Conservation (phyloP, 139 green algal species). For the Limnomonas spitsbergensis region DNA sequence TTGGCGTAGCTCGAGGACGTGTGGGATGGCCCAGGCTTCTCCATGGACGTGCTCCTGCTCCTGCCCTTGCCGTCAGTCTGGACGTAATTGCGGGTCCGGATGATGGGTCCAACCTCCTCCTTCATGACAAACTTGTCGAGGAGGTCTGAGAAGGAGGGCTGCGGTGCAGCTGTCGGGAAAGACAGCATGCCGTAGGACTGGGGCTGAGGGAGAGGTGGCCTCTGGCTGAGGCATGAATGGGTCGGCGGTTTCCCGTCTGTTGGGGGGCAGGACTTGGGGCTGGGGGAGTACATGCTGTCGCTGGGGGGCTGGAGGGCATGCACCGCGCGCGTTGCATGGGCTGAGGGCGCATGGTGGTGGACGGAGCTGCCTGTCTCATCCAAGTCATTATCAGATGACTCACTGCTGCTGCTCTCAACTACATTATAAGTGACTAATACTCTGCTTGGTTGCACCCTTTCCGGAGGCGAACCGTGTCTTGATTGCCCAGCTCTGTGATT, state of each 20-base stretch:
- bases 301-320: background rate
- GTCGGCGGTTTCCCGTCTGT: background rate
- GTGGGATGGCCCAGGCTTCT: background rate
- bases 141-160: background rate
- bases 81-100: background rate
- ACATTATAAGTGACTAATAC: background rate
- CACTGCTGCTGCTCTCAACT: background rate
- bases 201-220: background rate
- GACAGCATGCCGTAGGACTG: background rate
- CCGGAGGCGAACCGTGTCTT: background rate
- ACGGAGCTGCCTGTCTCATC: no score
- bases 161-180: background rate
- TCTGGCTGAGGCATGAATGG: background rate
- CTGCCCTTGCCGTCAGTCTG: no score
- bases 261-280: background rate
- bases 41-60: background rate
- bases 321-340: background rate
- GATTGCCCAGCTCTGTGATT: background rate
- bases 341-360: background rate
- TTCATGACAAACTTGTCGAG: background rate
- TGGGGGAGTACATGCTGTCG: background rate
- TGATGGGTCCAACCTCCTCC: background rate
- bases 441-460: no score
- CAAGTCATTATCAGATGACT: constrained; percentile 2
- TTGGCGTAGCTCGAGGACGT: background rate